phyloP scores from a whole-genome alignment of 305 asterid genomes.

The Plantago lanceolata region DNA sequence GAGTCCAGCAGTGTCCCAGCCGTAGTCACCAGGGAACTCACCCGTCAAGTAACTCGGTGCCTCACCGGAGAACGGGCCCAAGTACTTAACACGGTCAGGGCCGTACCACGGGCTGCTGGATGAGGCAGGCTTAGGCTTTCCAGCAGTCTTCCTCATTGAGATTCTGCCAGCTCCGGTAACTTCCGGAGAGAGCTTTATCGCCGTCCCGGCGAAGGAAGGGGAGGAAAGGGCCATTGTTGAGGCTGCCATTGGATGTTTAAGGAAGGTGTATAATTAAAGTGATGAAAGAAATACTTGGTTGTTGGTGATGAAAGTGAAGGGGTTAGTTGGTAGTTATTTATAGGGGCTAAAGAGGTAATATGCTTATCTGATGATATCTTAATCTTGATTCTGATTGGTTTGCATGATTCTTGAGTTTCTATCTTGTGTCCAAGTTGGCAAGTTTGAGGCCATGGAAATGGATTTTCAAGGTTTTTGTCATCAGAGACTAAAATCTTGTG shows the following conservation, averaged over 20 bases:
- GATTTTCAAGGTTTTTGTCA: not conserved
- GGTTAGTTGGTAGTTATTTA: conserved; percentile 5
- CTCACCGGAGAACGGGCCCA: conserved; percentile 58
- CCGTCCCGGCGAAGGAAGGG: conserved; percentile 48
- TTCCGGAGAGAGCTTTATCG: conserved; percentile 39
- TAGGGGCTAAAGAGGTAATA: conserved; percentile 3
- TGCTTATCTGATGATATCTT: conserved; percentile 24
- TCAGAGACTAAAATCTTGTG: not conserved
- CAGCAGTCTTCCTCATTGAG: conserved; percentile 39
- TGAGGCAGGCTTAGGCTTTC: conserved; percentile 27
- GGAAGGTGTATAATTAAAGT: not conserved
- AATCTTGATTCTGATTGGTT: conserved; percentile 23
- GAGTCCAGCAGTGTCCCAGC: conserved; percentile 61
- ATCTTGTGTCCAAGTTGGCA: conserved; percentile 18
- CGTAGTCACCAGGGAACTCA: conserved; percentile 54
- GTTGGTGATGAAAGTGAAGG: conserved; percentile 19
- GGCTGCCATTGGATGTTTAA: conserved; percentile 36
- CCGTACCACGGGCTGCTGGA: conserved; percentile 60
- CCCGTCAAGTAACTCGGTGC: conserved; percentile 56
- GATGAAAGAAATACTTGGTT: conserved; percentile 2
- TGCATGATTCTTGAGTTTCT: conserved; percentile 17
- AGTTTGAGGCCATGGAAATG: conserved; percentile 8
- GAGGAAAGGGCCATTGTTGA: conserved; percentile 38
- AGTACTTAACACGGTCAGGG: conserved; percentile 50
- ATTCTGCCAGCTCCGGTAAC: conserved; percentile 23